Base-by-base conservation (phyloP, 2,329 filamentous ascomycete genomes). In the Phialophora verrucosa region DNA sequence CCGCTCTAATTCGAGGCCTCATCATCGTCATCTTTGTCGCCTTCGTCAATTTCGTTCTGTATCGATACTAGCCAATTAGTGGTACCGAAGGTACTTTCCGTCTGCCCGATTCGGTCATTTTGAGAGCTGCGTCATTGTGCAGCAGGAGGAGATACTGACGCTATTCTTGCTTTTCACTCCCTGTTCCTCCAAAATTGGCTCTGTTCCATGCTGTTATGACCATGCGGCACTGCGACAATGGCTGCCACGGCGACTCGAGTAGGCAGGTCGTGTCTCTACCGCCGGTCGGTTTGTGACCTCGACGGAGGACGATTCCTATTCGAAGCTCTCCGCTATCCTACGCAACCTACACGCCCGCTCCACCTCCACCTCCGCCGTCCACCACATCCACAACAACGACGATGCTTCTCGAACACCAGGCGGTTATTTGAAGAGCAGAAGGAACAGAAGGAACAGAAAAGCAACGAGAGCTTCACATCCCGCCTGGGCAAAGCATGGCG, bases 401-500 rank as follows among this genome's bases (percentile, higher is more conserved):
- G 71, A 44, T 38, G 63, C 14, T 81, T 81, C 68, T 78, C 74
- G 14, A 70, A 78, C 32, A 81, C 81, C 1, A 79, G 79, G 44
- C 75, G 78, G 64, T 78, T 77, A 68, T 75, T 76, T 63, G 76
- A 78, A 63, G 78, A 81, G 65, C 73, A 80, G 55, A 61, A 42
- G 47, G 32, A 53, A n/a, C 75, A 78, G 51, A 75, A 71, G 27
- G 27, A 27, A 27, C 27, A 27, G n/a, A 70, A 78, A 58, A 77
- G 81, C 68, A 81, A 82, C 71, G 81, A 84, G 67, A 84, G 84
- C n/a, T 89, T 88, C 73, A 75, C 82, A 63, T 83, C 84, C 44
- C 79, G 87, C 69, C 77, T 89, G 59, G 80, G 85, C 47, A 82
- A 82, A 60, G 87, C 88, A 44, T 82, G 89, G 71, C 80, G 83